Base-by-base conservation (phyloP, 2,329 filamentous ascomycete genomes). In the Sarocladium kiliense region DNA sequence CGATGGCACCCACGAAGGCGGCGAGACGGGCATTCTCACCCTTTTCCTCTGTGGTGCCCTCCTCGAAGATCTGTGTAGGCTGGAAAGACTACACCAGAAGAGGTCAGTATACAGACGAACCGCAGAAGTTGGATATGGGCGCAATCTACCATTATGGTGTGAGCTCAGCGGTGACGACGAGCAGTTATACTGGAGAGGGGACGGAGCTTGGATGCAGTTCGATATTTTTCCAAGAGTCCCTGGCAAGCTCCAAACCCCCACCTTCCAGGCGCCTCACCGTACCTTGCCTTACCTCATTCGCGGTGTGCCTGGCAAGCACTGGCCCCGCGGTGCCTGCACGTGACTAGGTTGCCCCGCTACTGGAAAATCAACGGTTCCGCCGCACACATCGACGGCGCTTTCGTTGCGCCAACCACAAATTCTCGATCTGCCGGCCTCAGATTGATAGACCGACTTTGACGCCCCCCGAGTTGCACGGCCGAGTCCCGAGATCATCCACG, bases 1-100 rank as follows among this genome's bases (percentile, higher is more conserved):
- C 94, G 68, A 99, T 99, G 70, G 94, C 94, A 65, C 94, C 94
- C 55, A 99, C 93, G 67, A 99, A 99, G 61, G 93, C 93, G n/a
- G 91, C 88, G 65, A 97, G 87, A 82, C 93, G 91, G 67, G 94
- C 93, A 88, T 97, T 97, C 79, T 97, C 93, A 66, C 94, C 94
- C 79, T 96, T 97, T 78, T 97, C 93, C 77, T 97, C 91, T 56
- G 88, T 94, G 63, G 95, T 94, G 71, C 95, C 92, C 74, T 97
- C 91, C 67, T 91, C 90, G 76, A 97, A 97, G 79, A 97, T 97
- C 76, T 97, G 93, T 60, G 91, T 96, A 67, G 93, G 92, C 76
- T 91, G 94, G 73, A 87, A 87, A 64, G 83, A 86, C 71, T 73
- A 18, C 19, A 23, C n/a, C 19, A 18, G 23, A 18, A 23, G 19